phyloP scores from a whole-genome alignment of 2,329 filamentous ascomycete species.

The Aspergillus pseudoglaucus region DNA sequence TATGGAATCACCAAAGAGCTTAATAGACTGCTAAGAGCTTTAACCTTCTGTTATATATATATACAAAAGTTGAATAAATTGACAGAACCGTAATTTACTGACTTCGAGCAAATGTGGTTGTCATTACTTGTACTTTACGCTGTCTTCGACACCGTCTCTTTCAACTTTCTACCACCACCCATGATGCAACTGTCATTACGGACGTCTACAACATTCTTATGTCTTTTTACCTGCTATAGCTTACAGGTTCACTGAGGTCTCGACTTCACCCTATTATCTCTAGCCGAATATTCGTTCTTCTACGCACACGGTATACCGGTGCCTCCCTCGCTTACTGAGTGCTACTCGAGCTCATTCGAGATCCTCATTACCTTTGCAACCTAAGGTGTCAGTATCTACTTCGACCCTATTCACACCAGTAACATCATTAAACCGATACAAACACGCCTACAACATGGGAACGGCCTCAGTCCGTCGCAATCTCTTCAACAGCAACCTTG shows the following conservation, averaged over 20 bases:
- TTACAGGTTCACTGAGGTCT: neutral
- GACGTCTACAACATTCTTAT: neutral
- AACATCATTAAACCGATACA: neutral
- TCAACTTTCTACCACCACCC: neutral
- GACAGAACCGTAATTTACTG: no score
- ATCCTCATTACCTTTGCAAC: neutral
- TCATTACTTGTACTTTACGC: no score
- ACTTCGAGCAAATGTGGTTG: no score
- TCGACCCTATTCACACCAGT: neutral
- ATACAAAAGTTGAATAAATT: no score
- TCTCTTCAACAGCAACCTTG: slow-evolving; percentile 40
- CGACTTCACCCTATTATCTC: neutral
- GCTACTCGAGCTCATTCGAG: neutral
- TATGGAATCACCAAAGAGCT: neutral
- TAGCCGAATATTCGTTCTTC: neutral
- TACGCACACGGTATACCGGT: neutral
- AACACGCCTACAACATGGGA: slow-evolving; percentile 13
- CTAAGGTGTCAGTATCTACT: no score
- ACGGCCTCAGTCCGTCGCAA: slow-evolving; percentile 38
- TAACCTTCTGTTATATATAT: no score
- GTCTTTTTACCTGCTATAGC: neutral
- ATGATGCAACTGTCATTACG: neutral
- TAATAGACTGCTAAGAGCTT: neutral
- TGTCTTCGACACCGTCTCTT: neutral
- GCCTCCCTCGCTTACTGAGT: neutral